phyloP scores from a whole-genome alignment of 768 basidiomycete species.

The Leccinum variicolor region DNA sequence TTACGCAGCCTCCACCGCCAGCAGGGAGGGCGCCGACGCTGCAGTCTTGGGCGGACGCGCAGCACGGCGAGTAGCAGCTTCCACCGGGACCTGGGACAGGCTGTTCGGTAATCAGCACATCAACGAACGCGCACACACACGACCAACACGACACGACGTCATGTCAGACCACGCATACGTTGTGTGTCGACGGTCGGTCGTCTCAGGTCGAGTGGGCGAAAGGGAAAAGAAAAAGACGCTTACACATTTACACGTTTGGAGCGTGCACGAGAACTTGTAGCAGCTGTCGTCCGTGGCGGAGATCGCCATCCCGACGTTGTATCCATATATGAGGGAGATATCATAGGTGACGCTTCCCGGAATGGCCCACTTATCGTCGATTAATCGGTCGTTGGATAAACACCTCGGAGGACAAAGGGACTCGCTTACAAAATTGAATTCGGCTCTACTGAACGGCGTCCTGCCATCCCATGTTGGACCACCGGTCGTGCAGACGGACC shows the following conservation, averaged over 20 bases:
- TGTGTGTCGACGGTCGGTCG: neutral
- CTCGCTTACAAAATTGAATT: conserved; percentile 18
- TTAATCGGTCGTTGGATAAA: neutral
- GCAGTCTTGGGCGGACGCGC: conserved; percentile 7
- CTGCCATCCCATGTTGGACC: conserved; percentile 19
- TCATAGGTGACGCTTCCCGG: conserved; percentile 15
- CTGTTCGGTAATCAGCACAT: neutral
- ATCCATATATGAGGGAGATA: conserved; percentile 23
- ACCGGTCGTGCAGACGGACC: conserved; percentile 16
- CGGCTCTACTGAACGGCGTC: conserved; percentile 17
- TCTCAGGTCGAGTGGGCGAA: neutral
- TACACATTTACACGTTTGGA: conserved; percentile 14
- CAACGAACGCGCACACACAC: neutral
- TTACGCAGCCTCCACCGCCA: neutral
- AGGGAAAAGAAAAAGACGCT: neutral
- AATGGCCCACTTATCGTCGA: conserved; percentile 1
- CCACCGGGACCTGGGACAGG: conserved; percentile 18
- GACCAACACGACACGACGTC: neutral
- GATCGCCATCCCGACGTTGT: conserved; percentile 23
- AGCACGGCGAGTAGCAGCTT: conserved; percentile 21
- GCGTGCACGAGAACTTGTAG: conserved; percentile 16
- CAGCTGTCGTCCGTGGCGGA: conserved; percentile 14
- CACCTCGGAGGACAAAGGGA: neutral
- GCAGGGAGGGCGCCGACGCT: neutral
- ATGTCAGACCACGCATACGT: neutral